phyloP scores from a whole-genome alignment of 2,329 filamentous ascomycete species.

The Epicoccum sorghinum region DNA sequence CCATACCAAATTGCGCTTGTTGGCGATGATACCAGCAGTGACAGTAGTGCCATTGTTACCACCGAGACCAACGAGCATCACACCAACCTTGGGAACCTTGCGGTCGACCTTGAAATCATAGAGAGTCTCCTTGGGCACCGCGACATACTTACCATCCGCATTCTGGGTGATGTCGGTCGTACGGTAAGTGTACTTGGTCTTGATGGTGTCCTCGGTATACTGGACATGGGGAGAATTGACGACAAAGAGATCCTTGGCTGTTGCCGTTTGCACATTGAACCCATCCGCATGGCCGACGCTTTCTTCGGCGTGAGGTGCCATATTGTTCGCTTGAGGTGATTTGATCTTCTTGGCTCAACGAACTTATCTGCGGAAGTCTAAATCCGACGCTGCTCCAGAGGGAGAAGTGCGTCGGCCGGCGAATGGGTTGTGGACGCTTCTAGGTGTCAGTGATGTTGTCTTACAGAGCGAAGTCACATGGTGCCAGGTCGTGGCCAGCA shows the following conservation, averaged over 20 bases:
- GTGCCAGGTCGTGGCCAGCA: background rate
- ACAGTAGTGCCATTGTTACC: conserved; percentile 99
- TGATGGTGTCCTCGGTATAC: conserved; percentile 88
- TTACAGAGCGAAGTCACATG: background rate
- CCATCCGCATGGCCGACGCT: conserved; percentile 62
- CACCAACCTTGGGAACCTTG: conserved; percentile 87
- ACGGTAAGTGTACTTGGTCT: conserved; percentile 94
- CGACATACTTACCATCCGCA: conserved; percentile 77
- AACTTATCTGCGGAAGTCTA: conserved; percentile 51
- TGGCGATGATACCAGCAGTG: conserved; percentile 95
- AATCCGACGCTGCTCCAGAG: conserved; percentile 77
- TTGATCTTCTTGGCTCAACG: conserved; percentile 26
- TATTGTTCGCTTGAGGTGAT: conserved; percentile 55
- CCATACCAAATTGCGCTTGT: conserved; percentile 85
- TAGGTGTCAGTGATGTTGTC: conserved; percentile 25
- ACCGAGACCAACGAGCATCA: conserved; percentile 98
- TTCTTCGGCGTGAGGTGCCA: conserved; percentile 93
- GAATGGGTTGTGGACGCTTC: conserved; percentile 91
- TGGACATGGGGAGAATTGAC: conserved; percentile 91
- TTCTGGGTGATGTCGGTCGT: conserved; percentile 81
- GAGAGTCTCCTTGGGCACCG: conserved; percentile 82
- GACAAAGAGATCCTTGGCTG: conserved; percentile 72
- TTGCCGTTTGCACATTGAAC: conserved; percentile 51
- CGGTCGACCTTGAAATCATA: conserved; percentile 99
- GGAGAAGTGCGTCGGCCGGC: conserved; percentile 93